Conservation (phyloP, 805 yeast genomes). For the Jamesozyma piceae region DNA sequence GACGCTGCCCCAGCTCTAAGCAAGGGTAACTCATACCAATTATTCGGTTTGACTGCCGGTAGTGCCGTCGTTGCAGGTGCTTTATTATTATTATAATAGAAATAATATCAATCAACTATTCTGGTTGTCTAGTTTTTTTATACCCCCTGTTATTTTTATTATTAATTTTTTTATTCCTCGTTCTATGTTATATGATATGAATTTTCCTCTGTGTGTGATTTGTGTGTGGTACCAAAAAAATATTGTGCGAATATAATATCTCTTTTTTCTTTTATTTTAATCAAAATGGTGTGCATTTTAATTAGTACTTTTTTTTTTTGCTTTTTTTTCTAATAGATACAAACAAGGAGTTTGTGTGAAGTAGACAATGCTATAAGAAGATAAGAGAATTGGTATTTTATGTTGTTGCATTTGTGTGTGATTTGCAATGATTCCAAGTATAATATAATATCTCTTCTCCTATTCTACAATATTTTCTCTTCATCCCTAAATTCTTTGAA, state of each 20-base stretch:
- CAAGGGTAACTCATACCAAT: conserved; percentile 16
- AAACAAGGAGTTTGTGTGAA: no score
- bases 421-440: no score
- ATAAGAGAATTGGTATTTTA: no score
- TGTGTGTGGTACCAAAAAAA: no score
- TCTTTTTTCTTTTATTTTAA: no score
- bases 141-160: not conserved
- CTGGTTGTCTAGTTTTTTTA: not conserved
- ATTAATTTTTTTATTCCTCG: not conserved
- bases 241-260: no score
- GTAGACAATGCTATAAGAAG: no score
- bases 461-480: no score
- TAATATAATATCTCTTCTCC: no score
- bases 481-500: no score
- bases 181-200: no score
- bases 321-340: not conserved
- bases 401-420: not conserved
- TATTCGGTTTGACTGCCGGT: conserved; percentile 31
- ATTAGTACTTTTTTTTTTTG: not conserved
- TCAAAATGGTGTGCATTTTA: not conserved
- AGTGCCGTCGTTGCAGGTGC: conserved; percentile 45
- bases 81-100: conserved; percentile 35
- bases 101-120: not conserved
- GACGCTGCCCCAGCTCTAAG: conserved; percentile 16
- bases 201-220: no score